Conservation (phyloP, 1,284 basidiomycete genomes). For the Nidula niveotomentosa region DNA sequence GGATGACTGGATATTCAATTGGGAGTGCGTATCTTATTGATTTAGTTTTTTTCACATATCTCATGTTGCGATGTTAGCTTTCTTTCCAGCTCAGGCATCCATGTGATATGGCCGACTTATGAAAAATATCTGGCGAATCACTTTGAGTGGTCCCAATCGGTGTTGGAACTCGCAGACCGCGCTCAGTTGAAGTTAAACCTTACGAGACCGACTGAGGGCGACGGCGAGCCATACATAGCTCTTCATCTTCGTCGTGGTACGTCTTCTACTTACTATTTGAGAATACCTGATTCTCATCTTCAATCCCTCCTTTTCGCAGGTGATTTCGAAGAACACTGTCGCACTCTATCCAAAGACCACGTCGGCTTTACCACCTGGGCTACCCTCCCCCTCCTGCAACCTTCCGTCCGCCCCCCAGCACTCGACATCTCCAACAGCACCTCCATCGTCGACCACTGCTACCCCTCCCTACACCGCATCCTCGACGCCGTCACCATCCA, state of each 20-base stretch:
- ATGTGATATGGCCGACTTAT: conserved; percentile 38
- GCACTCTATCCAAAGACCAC: conserved; percentile 24
- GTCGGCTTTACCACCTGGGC: conserved; percentile 44
- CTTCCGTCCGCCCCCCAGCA: conserved; percentile 27
- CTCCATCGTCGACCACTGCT: conserved; percentile 40
- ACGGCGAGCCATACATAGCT: conserved; percentile 37
- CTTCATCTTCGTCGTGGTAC: conserved; percentile 40
- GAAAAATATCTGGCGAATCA: conserved; percentile 32
- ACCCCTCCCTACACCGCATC: conserved; percentile 37
- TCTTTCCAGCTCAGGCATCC: conserved; percentile 35
- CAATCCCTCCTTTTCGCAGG: conserved; percentile 16
- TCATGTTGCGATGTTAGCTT: conserved; percentile 20
- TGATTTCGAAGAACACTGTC: conserved; percentile 41
- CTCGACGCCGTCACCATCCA: conserved; percentile 33
- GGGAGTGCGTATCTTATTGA: conserved; percentile 28
- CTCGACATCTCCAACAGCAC: conserved; percentile 30
- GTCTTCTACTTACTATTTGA: neutral
- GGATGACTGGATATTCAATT: conserved; percentile 39
- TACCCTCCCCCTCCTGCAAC: conserved; percentile 33
- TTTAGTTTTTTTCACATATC: neutral
- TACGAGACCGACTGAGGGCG: conserved; percentile 12
- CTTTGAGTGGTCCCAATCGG: conserved; percentile 37
- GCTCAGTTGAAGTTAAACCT: conserved; percentile 28
- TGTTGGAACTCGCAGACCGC: conserved; percentile 28
- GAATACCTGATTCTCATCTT: neutral